Percentiles rank a stretch among this genome's conserved stretches.
Conservation (phyloP, 441 rosid genomes). For the Monsonia emarginata region DNA sequence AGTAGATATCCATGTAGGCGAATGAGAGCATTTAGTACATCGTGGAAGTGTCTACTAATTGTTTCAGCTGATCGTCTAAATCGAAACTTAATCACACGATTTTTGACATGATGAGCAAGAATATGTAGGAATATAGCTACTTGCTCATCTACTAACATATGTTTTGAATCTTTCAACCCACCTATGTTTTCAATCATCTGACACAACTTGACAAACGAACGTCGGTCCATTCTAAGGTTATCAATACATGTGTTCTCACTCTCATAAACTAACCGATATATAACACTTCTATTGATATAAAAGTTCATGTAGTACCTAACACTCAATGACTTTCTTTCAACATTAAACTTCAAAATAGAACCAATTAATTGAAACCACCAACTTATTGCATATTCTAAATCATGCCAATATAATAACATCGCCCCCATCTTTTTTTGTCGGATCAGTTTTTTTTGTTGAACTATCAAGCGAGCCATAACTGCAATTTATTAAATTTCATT, state of each 20-base stretch:
- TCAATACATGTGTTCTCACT: neutral
- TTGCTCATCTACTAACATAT: neutral
- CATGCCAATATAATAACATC: no score
- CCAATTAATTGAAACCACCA: no score
- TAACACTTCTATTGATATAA: no score
- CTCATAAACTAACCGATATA: no score
- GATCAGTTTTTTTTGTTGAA: no score
- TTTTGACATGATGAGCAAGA: neutral
- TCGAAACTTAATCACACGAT: neutral
- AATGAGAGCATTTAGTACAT: neutral
- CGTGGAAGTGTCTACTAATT: neutral
- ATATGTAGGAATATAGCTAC: neutral
- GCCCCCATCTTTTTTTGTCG: no score
- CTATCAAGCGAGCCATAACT: no score
- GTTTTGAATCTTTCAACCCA: neutral
- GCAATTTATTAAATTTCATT: no score
- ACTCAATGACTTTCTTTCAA: no score
- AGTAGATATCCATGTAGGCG: neutral
- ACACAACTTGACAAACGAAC: neutral
- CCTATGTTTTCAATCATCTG: neutral
- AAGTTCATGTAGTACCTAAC: no score
- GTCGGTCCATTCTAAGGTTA: neutral
- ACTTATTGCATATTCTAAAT: no score
- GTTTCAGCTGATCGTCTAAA: neutral
- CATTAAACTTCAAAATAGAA: no score